Evolutionary conservation across 75 land plant species (phyloP).

Genomic region (Selaginella tamariscina): DNA sequence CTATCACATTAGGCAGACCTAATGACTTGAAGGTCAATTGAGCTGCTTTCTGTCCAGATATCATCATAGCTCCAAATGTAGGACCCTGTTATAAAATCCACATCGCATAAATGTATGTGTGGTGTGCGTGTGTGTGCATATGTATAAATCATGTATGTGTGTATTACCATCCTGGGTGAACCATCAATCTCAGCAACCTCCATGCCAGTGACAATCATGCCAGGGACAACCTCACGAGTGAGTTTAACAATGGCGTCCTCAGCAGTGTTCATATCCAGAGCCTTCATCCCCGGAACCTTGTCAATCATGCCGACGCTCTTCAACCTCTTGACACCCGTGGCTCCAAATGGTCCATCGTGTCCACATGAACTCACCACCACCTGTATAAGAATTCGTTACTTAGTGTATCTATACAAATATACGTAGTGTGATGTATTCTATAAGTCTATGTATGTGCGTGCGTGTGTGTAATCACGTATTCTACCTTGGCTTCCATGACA

Average conservation of each 20-base stretch:
- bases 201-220: slow-evolving; percentile 98
- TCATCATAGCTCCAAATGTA: slow-evolving; percentile 86
- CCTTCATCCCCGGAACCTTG: slow-evolving; percentile 86
- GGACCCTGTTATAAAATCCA: slow-evolving; percentile 44
- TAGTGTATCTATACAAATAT: too few species aligned
- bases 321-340: slow-evolving; percentile 91
- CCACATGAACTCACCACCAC: slow-evolving; percentile 94
- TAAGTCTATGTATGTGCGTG: too few species aligned
- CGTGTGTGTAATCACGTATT: too few species aligned
- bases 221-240: slow-evolving; percentile 90
- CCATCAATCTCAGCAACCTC: slow-evolving; percentile 98
- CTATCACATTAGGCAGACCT: slow-evolving; percentile 60
- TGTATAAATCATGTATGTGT: neutral
- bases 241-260: slow-evolving; percentile 83
- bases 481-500: slow-evolving; percentile 96
- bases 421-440: too few species aligned
- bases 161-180: slow-evolving; percentile 68
- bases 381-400: too few species aligned
- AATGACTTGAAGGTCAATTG: slow-evolving; percentile 56
- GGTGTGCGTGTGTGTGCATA: neutral
- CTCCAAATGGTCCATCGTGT: slow-evolving; percentile 91
- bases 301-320: slow-evolving; percentile 85
- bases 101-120: neutral
- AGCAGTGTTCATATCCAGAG: slow-evolving; percentile 85
- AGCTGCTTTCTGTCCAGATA: slow-evolving; percentile 83